Conservation (phyloP, 495 filamentous ascomycete species). For the Gamarada debralockiae region DNA sequence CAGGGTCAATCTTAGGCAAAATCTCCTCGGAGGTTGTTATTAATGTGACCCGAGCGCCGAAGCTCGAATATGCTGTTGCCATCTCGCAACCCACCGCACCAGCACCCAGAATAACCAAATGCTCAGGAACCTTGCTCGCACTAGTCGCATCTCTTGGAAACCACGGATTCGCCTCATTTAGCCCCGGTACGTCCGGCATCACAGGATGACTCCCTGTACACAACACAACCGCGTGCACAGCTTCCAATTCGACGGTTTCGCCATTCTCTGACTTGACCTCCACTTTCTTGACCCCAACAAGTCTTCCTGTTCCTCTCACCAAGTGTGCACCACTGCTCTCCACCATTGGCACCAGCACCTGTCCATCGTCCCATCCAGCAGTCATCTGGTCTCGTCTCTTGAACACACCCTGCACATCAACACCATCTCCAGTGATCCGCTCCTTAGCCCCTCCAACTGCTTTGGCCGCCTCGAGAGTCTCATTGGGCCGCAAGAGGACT, state of each 20-base stretch:
- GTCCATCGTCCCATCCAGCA: slow-evolving; percentile 14
- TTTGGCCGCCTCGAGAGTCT: slow-evolving; percentile 21
- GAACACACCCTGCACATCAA: slow-evolving; percentile 23
- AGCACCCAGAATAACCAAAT: no score
- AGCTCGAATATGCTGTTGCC: no score
- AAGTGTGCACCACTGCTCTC: no score
- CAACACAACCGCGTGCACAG: slow-evolving; percentile 18
- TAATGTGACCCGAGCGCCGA: slow-evolving; percentile 23
- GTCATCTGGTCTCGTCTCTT: slow-evolving; percentile 19
- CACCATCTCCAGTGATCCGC: neutral
- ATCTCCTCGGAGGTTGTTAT: slow-evolving; percentile 17
- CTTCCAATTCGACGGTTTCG: slow-evolving; percentile 5
- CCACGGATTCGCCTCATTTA: slow-evolving; percentile 16
- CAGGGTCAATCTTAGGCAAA: slow-evolving; percentile 19
- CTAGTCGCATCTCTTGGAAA: slow-evolving; percentile 16
- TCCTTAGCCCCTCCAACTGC: slow-evolving; percentile 20
- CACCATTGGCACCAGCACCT: no score
- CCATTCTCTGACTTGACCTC: neutral
- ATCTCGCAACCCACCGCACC: no score
- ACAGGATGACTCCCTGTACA: slow-evolving; percentile 11
- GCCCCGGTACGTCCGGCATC: slow-evolving; percentile 12
- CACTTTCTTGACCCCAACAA: slow-evolving; percentile 11
- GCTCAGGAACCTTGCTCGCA: no score
- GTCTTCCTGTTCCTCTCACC: slow-evolving; percentile 7
- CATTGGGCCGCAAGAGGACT: slow-evolving; percentile 20